These are phyloP conservation scores for Tolypocladium amazonense DNA, from an alignment of 2,329 filamentous ascomycete species.

Conservation along the genomic window DNA sequence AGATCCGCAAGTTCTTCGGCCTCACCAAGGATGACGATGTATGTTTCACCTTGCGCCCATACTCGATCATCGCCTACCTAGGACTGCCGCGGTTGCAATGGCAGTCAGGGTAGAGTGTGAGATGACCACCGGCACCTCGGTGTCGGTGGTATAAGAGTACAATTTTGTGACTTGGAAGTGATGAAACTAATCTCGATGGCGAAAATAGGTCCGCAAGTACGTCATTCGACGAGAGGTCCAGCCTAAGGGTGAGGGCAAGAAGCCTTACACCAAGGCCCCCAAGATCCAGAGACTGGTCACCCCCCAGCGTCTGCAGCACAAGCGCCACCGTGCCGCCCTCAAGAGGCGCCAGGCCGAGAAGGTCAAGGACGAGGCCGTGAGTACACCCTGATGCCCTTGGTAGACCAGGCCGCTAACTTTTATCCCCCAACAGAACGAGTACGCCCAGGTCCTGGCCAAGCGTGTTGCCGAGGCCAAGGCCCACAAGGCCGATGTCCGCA, in stretches of 20 bases:
- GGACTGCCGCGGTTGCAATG: constrained; percentile 32
- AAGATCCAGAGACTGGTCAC: constrained; percentile 99
- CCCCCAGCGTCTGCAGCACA: constrained; percentile 99
- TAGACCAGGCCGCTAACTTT: constrained; percentile 3
- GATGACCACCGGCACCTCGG: constrained; percentile 23
- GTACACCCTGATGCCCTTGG: constrained; percentile 23
- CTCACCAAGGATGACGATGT: constrained; percentile 99
- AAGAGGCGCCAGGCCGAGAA: constrained; percentile 97
- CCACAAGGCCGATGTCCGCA: constrained; percentile 86
- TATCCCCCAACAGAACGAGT: constrained; percentile 71
- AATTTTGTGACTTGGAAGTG: constrained; percentile 2
- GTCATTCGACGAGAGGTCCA: constrained; percentile 98
- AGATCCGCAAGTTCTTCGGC: constrained; percentile 99
- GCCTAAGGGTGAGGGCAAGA: constrained; percentile 95
- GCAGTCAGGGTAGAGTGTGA: constrained; percentile 51
- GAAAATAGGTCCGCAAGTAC: constrained; percentile 86
- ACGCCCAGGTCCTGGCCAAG: constrained; percentile 91
- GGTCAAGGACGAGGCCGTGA: constrained; percentile 97
- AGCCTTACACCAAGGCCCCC: constrained; percentile 98
- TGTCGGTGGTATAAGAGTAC: constrained; percentile 11
- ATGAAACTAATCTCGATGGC: constrained; percentile 26
- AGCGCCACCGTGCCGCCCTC: constrained; percentile 94
- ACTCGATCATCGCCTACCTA: constrained; percentile 61
- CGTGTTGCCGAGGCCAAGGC: constrained; percentile 94
- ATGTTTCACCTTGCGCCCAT: constrained; percentile 52